Percentiles rank a stretch among this genome's conserved stretches.
Evolutionary conservation across 257 asterid genomes (phyloP).

Genomic region (Nicotiana paniculata): DNA sequence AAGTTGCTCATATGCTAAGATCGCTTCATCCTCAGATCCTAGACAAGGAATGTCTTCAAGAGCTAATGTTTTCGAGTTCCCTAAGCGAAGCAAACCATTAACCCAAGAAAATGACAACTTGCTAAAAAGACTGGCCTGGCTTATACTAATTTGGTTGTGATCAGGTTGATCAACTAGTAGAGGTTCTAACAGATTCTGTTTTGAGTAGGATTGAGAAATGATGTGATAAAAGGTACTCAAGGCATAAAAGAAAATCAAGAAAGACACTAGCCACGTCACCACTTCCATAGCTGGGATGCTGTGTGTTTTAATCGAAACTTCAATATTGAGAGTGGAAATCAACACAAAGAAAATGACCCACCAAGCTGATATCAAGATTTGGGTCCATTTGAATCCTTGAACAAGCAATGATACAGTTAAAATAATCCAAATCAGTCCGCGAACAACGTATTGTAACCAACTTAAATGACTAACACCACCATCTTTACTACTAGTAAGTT

Average conservation of each 20-base stretch:
- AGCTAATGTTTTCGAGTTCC: slow-evolving; percentile 35
- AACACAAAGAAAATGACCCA: slow-evolving; percentile 42
- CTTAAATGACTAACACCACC: slow-evolving; percentile 16
- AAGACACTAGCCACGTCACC: slow-evolving; percentile 45
- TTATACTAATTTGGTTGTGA: neutral
- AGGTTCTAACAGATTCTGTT: slow-evolving; percentile 27
- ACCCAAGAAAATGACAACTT: slow-evolving; percentile 59
- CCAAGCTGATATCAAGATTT: slow-evolving; percentile 41
- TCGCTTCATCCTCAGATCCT: slow-evolving; percentile 53
- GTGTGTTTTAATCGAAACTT: slow-evolving; percentile 15
- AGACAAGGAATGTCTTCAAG: slow-evolving; percentile 56
- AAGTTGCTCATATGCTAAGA: slow-evolving; percentile 34
- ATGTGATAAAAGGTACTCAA: slow-evolving; percentile 18
- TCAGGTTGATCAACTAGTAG: slow-evolving; percentile 27
- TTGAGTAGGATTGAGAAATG: slow-evolving; percentile 14
- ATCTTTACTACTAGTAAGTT: slow-evolving; percentile 1
- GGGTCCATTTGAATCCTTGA: slow-evolving; percentile 36
- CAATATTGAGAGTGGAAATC: slow-evolving; percentile 35
- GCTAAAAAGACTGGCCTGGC: slow-evolving; percentile 31
- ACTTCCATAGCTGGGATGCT: slow-evolving; percentile 27
- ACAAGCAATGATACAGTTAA: slow-evolving; percentile 38
- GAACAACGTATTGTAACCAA: slow-evolving; percentile 23
- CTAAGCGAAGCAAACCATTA: slow-evolving; percentile 45
- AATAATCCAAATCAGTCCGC: slow-evolving; percentile 52
- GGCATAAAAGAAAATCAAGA: slow-evolving; percentile 42